Conservation (phyloP, 129 eudicot genomes). For the Tanacetum coccineum region DNA sequence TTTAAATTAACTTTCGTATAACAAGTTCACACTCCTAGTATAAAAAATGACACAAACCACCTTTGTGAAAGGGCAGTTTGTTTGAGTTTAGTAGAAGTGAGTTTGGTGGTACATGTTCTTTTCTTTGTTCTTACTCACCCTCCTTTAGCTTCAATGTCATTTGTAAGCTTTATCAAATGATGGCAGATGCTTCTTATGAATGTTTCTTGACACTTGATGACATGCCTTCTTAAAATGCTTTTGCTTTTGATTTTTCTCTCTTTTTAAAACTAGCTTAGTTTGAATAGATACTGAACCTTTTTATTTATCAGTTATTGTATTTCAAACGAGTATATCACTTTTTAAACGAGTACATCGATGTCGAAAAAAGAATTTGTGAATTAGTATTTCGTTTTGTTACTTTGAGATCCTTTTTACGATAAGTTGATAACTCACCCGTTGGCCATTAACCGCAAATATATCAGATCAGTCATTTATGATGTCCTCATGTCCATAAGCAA, state of each 20-base stretch:
- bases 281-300: conserved; percentile 5
- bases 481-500: no score
- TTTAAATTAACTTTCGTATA: no score
- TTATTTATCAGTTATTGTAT: neutral
- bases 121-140: conserved; percentile 34
- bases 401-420: no score
- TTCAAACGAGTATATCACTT: no score
- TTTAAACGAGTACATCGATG: no score
- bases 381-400: no score
- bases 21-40: neutral
- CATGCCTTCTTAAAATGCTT: conserved; percentile 21
- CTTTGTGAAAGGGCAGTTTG: conserved; percentile 7
- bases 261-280: neutral
- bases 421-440: no score
- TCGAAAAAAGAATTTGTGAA: no score
- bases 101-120: conserved; percentile 32
- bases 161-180: conserved; percentile 31
- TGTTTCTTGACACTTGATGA: conserved; percentile 22
- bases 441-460: no score
- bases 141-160: conserved; percentile 24
- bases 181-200: conserved; percentile 16
- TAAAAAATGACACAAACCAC: no score
- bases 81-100: conserved; percentile 22
- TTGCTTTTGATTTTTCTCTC: conserved; percentile 21
- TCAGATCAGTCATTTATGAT: no score